Evolutionary conservation across 345 rosid genomes (phyloP), one percentile per base, ranked within the genome.

Genomic region (Stellera chamaejasme): DNA sequence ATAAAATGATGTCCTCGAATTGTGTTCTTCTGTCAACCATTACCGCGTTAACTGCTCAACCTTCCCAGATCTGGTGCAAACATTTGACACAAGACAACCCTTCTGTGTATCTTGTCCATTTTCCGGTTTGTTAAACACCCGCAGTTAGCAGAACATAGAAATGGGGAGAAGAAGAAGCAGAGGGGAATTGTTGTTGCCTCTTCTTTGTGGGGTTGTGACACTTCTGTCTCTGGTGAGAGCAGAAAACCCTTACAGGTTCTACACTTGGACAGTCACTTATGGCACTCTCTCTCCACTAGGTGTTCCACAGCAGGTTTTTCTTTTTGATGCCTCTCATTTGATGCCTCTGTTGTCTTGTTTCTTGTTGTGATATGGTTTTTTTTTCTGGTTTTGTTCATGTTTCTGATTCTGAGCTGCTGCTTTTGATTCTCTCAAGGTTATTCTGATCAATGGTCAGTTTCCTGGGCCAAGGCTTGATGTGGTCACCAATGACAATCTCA

Each of bases 381-480:
- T 32, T 8, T 19, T 52, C 48, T 14, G 69, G 55, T 27, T 10
- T 43, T 55, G 25, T 63, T 8, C 43, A 57, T 43, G 49, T 15
- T 12, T 50, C 16, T 23, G 55, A 15, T 63, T 39, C 46, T 13
- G 11, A 46, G 50, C 50, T 12, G 32, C 12, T 28, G 43, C 8
- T 60, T 32, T 59, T 52, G 27, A 10, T 11, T 56, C 48, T 60
- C 39, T 55, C 59, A 54, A 93, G 99, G 99, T 84, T 49, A 88
- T 93, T 27, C 96, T 93, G 52, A 86, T 93, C 81, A 93, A 93
- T 75, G 93, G 88, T 51, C 97, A 93, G 65, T 88, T 93, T 62
- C 97, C 99, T 70, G 97, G 99, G 61, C 99, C 99, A 11, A 81
- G 63, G 56, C 92, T 93, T 72, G 97, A 86, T 15, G 93, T 84